A percentile compares a stretch with the other conserved stretches of the same genome.
phyloP scores from a whole-genome alignment of 306 rosid species.

The Fragaria vesca region DNA sequence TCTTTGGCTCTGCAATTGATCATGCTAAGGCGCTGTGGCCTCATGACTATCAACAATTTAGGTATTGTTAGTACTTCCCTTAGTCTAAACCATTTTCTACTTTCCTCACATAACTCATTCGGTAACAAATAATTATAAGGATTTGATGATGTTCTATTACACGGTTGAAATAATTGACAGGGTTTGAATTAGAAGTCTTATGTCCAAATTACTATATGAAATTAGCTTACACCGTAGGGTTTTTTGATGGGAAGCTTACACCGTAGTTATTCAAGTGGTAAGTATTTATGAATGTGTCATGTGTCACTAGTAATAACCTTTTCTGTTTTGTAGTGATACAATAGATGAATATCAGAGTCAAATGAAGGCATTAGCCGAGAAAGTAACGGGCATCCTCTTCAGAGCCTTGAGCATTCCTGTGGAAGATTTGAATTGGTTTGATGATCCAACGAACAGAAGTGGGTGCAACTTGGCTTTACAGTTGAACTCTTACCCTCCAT shows the following conservation, averaged over 20 bases:
- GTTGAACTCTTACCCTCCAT: background rate
- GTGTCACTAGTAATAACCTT: background rate
- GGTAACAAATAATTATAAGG: background rate
- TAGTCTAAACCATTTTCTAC: background rate
- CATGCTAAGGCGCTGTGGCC: background rate
- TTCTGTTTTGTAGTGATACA: background rate
- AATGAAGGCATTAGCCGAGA: background rate
- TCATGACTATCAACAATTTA: background rate
- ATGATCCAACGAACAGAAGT: background rate
- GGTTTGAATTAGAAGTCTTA: background rate
- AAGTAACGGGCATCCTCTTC: constrained; percentile 6
- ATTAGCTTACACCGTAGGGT: background rate
- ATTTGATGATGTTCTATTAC: background rate
- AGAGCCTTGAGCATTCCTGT: background rate
- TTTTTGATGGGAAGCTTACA: too few species aligned
- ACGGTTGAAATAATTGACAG: background rate
- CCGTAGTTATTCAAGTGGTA: too few species aligned
- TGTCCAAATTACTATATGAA: background rate
- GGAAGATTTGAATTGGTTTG: background rate
- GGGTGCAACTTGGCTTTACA: background rate
- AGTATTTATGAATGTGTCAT: background rate
- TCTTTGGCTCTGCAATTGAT: background rate
- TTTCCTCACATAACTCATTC: background rate
- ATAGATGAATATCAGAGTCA: background rate
- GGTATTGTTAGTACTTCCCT: background rate